phyloP scores from a whole-genome alignment of 345 rosid genomes.

The Arabidopsis arenosa region DNA sequence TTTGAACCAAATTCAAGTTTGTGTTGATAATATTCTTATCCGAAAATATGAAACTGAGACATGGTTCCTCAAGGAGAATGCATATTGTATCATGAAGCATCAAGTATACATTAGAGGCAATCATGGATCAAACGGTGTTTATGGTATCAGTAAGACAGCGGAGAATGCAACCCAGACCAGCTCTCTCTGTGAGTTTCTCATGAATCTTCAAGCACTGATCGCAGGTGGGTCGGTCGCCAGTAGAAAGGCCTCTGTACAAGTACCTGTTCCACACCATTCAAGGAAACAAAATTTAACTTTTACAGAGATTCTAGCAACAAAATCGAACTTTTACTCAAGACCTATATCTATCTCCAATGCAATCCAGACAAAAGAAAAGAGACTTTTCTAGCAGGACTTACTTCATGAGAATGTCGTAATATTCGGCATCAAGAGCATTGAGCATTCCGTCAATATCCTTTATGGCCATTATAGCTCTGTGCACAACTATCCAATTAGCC shows the following conservation, averaged over 20 bases:
- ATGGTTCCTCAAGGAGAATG: slow-evolving; percentile 4
- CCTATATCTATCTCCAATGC: neutral
- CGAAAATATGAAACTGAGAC: neutral
- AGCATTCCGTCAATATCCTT: slow-evolving; percentile 86
- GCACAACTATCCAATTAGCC: slow-evolving; percentile 90
- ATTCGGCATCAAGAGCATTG: slow-evolving; percentile 82
- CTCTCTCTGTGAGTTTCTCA: slow-evolving; percentile 85
- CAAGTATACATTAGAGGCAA: slow-evolving; percentile 17
- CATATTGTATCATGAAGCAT: neutral
- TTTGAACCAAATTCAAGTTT: neutral
- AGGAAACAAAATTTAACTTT: neutral
- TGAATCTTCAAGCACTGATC: slow-evolving; percentile 91
- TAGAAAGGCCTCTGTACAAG: slow-evolving; percentile 84
- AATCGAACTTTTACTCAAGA: neutral
- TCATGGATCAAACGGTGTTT: slow-evolving; percentile 63
- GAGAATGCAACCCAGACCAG: slow-evolving; percentile 88
- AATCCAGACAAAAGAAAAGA: slow-evolving; percentile 1
- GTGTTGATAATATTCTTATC: neutral
- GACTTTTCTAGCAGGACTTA: slow-evolving; percentile 37
- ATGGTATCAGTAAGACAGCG: slow-evolving; percentile 82
- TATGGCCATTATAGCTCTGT: slow-evolving; percentile 91
- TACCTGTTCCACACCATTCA: slow-evolving; percentile 54
- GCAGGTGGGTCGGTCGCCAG: slow-evolving; percentile 92
- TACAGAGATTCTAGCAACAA: neutral
- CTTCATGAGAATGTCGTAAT: slow-evolving; percentile 96